Conservation (phyloP, 176 grass and related monocot species). For the Lolium multiflorum region DNA sequence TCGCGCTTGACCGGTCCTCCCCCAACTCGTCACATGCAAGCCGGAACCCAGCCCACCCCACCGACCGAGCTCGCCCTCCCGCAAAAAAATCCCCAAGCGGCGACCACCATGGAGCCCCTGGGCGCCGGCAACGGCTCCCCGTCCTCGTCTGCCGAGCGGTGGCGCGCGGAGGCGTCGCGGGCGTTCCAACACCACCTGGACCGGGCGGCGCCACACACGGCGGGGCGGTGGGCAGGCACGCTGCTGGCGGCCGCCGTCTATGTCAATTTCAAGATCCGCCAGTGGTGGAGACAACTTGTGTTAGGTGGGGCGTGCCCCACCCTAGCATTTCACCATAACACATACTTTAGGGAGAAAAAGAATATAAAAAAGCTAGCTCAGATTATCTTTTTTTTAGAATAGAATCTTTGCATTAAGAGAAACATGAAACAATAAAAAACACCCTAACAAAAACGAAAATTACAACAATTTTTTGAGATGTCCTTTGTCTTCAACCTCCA, state of each 20-base stretch:
- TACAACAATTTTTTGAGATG: too few species aligned
- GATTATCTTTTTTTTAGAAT: too few species aligned
- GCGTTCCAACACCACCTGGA: slow-evolving; percentile 91
- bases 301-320: too few species aligned
- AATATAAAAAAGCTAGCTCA: too few species aligned
- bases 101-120: slow-evolving; percentile 40
- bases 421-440: too few species aligned
- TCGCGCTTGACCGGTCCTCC: slow-evolving; percentile 24
- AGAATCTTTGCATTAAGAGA: too few species aligned
- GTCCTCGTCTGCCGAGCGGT: slow-evolving; percentile 49
- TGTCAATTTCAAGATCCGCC: too few species aligned
- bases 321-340: too few species aligned
- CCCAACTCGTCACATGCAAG: not conserved
- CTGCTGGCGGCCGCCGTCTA: slow-evolving; percentile 61
- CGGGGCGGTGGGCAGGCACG: slow-evolving; percentile 71
- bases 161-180: slow-evolving; percentile 66
- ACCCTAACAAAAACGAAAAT: too few species aligned
- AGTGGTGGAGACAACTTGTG: too few species aligned
- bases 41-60: slow-evolving; percentile 37
- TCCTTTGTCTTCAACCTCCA: too few species aligned
- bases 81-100: slow-evolving; percentile 23
- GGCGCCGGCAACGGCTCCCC: slow-evolving; percentile 38
- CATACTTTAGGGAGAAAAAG: too few species aligned
- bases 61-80: not conserved
- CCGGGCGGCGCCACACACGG: slow-evolving; percentile 73